phyloP scores from a whole-genome alignment of 495 filamentous ascomycete species.

The Lophiotrema nucula region DNA sequence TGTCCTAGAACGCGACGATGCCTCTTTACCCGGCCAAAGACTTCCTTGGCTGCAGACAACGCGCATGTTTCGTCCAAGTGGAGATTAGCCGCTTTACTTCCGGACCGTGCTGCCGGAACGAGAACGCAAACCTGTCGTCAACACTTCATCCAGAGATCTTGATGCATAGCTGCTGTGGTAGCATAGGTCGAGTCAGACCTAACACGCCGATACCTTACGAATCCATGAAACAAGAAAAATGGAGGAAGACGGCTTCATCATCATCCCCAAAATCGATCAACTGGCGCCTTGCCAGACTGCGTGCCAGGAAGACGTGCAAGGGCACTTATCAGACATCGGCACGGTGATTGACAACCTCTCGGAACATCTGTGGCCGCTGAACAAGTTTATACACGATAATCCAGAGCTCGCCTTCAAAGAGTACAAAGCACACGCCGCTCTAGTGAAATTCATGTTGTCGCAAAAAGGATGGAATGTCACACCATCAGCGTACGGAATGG shows the following conservation, averaged over 20 bases:
- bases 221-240: no score
- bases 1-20: slow-evolving; percentile 13
- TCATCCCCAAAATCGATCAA: slow-evolving; percentile 8
- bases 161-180: no score
- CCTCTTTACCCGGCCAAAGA: slow-evolving; percentile 6
- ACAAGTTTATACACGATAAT: slow-evolving; percentile 36
- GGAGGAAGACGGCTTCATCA: slow-evolving; percentile 18
- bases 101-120: no score
- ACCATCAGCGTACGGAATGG: slow-evolving; percentile 35
- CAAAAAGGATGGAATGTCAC: slow-evolving; percentile 36
- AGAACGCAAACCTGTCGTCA: no score
- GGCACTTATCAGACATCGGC: slow-evolving; percentile 16
- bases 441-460: slow-evolving; percentile 31
- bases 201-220: no score
- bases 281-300: no score
- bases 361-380: slow-evolving; percentile 17
- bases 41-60: slow-evolving; percentile 9
- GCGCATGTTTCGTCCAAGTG: no score
- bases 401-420: slow-evolving; percentile 40
- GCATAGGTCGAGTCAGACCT: no score
- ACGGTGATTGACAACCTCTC: slow-evolving; percentile 11
- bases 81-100: no score
- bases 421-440: slow-evolving; percentile 33
- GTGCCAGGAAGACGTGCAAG: neutral
- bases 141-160: no score